Evolutionary conservation across 257 asterid genomes (phyloP), one percentile per base, ranked within the genome.

Genomic region (Perilla frutescens): DNA sequence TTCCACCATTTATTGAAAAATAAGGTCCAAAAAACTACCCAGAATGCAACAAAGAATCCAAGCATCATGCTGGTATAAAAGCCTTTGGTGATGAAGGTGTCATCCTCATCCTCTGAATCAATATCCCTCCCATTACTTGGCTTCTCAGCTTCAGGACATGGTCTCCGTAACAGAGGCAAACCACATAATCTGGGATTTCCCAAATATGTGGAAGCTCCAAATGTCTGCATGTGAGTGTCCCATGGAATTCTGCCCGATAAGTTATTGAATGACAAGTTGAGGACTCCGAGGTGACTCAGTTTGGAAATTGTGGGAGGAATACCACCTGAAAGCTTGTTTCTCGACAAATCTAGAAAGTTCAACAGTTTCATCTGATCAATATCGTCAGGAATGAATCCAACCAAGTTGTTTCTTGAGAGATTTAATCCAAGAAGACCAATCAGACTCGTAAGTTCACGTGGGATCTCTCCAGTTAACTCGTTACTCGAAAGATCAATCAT

Each of bases 241-340:
- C 44, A 39, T 14, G 67, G 67, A 9, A 61, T 61, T 40, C 26
- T 39, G 9, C 67, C 67, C 1, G 34, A 14, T 12, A 61, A 14
- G 29, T 61, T 61, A 29, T 83, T 83, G 64, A 57, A 73, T 2
- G 87, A 80, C 78, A 83, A 77, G 68, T 83, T 50, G 62, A 83
- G 44, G 4, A 40, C 49, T 14, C 67, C 67, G 6, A 61, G 49
- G 44, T 40, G 51, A 47, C 67, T 43, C 26, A 61, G 1, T 61
- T 61, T 10, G 5, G 51, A 47, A 3, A 47, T 13, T 2, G 51
- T 47, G 34, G 6, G 10, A 61, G 34, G 67, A 39, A 61, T 39
- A 6, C 5, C n/a, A 14, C 67, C 67, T 0, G 50, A 43, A 39
- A 61, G 67, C 6, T 9, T 14, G 67, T 61, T 61, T 60, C 44